Percentiles rank a stretch among this genome's conserved stretches.
Evolutionary conservation across 129 eudicot genomes (phyloP).

Genomic region (Chrysanthemum lavandulifolium): DNA sequence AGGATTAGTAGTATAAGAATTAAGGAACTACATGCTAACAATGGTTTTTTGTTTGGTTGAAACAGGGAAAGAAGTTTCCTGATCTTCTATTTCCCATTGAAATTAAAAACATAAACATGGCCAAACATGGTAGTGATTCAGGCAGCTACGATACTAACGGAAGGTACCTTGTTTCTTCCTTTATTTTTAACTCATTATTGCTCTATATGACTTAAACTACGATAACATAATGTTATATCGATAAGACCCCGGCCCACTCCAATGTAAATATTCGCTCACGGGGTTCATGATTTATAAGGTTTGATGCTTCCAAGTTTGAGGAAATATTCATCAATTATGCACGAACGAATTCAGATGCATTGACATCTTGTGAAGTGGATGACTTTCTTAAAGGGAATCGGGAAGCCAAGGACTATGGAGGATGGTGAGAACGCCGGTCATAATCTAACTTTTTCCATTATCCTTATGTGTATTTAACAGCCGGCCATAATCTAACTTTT

Average conservation of each 20-base stretch:
- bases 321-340: slow-evolving; percentile 78
- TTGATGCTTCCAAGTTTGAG: slow-evolving; percentile 64
- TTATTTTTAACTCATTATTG: neutral
- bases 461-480: neutral
- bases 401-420: slow-evolving; percentile 66
- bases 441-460: neutral
- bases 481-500: neutral
- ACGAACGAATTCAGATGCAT: slow-evolving; percentile 41
- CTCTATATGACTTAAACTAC: too few relatives aligned
- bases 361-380: slow-evolving; percentile 58
- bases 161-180: slow-evolving; percentile 45
- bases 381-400: slow-evolving; percentile 62
- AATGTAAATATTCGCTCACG: neutral
- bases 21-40: neutral
- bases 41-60: slow-evolving; percentile 4
- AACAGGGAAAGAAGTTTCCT: slow-evolving; percentile 66
- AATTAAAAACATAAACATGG: slow-evolving; percentile 59
- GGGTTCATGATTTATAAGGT: slow-evolving; percentile 32
- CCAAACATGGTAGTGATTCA: slow-evolving; percentile 77
- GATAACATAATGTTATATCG: neutral
- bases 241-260: neutral
- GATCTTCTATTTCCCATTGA: slow-evolving; percentile 59
- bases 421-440: slow-evolving; percentile 46
- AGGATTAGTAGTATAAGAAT: too few relatives aligned
- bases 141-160: slow-evolving; percentile 76